Evolutionary conservation across 768 basidiomycete genomes (phyloP).

Genomic region (Fistulinella prunicolor): DNA sequence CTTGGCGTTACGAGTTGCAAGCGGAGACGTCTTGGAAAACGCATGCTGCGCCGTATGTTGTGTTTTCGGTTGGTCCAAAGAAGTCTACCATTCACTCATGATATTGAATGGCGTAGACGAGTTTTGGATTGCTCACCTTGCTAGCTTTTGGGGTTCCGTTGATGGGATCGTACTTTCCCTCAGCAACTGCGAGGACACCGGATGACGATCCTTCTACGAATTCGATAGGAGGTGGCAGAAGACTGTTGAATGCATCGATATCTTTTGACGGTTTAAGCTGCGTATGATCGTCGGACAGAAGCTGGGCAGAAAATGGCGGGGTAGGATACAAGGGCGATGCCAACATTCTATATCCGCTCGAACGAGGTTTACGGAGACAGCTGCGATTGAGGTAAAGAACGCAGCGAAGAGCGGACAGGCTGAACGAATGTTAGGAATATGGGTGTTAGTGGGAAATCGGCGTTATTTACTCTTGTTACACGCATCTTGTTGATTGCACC

Average conservation of each 20-base stretch:
- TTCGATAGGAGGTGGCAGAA: slow-evolving; percentile 79
- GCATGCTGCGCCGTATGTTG: slow-evolving; percentile 25
- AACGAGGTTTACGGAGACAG: slow-evolving; percentile 2
- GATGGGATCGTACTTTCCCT: slow-evolving; percentile 80
- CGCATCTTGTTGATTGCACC: slow-evolving; percentile 15
- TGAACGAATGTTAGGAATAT: slow-evolving; percentile 9
- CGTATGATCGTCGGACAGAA: slow-evolving; percentile 47
- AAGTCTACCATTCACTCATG: slow-evolving; percentile 5
- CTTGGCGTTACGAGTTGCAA: slow-evolving; percentile 26
- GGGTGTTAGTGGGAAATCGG: slow-evolving; percentile 13
- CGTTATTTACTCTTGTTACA: slow-evolving; percentile 29
- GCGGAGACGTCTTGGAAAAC: slow-evolving; percentile 28
- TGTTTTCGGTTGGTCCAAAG: slow-evolving; percentile 22
- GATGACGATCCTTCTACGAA: slow-evolving; percentile 84
- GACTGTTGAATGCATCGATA: slow-evolving; percentile 69
- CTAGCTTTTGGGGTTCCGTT: slow-evolving; percentile 59
- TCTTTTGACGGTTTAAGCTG: slow-evolving; percentile 69
- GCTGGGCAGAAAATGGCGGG: slow-evolving; percentile 49
- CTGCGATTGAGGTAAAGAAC: slow-evolving; percentile 1
- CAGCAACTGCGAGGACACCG: slow-evolving; percentile 64
- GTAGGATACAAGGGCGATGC: slow-evolving; percentile 60
- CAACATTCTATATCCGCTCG: slow-evolving; percentile 49
- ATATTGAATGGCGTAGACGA: background rate
- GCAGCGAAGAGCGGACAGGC: slow-evolving; percentile 17
- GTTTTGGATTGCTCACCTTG: slow-evolving; percentile 40